Base-by-base conservation (phyloP, 176 grass and related monocot species). In the Carex parvula region DNA sequence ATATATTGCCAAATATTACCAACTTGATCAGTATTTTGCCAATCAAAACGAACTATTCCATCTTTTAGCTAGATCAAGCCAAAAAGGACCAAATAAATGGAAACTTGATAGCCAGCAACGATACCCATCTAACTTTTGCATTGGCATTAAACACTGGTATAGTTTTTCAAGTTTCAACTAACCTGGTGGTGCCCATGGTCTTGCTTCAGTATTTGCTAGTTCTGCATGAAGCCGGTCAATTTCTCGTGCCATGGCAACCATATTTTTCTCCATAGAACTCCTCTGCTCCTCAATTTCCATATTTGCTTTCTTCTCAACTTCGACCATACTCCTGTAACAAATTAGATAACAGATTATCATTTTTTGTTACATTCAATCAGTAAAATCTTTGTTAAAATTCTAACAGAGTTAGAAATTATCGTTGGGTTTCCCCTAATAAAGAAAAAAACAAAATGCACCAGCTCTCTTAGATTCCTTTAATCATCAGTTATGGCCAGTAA, bases 281-380 rank as follows among this genome's bases (percentile, higher is more conserved):
- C 57, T 79, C 73, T 85, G 84, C 26, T 85, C 84, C 84, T 77
- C 73, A 18, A 79, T 74, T 33, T 76, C 69, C 56, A 85, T 62
- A 64, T 79, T 85, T 75, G 70, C 70, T 39, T 79, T 85, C 44
- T 85, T 85, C 84, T 85, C 84, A 59, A 32, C 16, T 78, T 85
- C 71, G 18, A 77, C 56, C 69, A 57, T 35, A 77, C 8, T 78
- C 55, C 84, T 85, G 8, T 32, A 55, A 84, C 12, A 55, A 79
- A 82, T 50, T 20, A 54, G 69, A 60, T 55, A 29, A 42, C 18
- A 15, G 33, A 55, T 24, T 24, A 73, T 64, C 3, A 57, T 33
- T 48, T 26, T 63, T 37, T 71, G 5, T 20, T 72, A 55, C 17
- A 70, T 89, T 61, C 30, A 52, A 79, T 54, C 17, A 64, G 35